phyloP scores from a whole-genome alignment of 441 rosid genomes.

The Flueggea neowawraea region DNA sequence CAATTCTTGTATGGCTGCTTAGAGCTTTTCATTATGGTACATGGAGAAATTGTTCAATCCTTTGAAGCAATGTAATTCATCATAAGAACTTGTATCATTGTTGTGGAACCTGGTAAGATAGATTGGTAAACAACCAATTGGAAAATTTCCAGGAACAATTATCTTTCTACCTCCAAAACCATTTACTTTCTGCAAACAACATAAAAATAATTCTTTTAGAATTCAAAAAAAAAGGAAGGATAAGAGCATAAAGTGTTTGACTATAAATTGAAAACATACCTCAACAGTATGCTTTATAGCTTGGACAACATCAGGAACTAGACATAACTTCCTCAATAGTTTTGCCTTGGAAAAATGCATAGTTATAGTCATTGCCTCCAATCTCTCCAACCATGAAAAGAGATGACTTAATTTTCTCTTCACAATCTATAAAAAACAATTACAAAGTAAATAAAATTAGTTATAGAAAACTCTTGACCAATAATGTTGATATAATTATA shows the following conservation, averaged over 20 bases:
- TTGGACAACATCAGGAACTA: conserved; percentile 35
- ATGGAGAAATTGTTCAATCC: conserved; percentile 1
- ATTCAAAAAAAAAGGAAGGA: too few relatives aligned
- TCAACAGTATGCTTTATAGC: conserved; percentile 21
- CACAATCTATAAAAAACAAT: conserved; percentile 10
- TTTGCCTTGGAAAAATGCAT: conserved; percentile 28
- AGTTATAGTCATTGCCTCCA: conserved; percentile 46
- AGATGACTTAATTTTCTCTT: conserved; percentile 21
- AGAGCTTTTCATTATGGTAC: conserved; percentile 8
- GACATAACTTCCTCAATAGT: conserved; percentile 20
- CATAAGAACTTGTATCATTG: background rate
- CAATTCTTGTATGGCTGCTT: background rate
- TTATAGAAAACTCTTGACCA: too few relatives aligned
- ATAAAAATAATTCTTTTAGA: background rate
- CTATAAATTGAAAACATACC: conserved; percentile 1
- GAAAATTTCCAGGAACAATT: conserved; percentile 10
- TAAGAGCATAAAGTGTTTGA: background rate
- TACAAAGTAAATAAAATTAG: background rate
- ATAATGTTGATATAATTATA: too few relatives aligned
- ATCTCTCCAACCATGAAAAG: conserved; percentile 48
- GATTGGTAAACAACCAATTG: conserved; percentile 10
- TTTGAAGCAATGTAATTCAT: conserved; percentile 6
- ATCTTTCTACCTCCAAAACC: background rate
- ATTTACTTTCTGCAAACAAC: too few relatives aligned
- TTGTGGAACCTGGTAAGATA: background rate